Evolutionary conservation across 2,329 filamentous ascomycete genomes (phyloP).

Genomic region (Hymenoscyphus infarciens): DNA sequence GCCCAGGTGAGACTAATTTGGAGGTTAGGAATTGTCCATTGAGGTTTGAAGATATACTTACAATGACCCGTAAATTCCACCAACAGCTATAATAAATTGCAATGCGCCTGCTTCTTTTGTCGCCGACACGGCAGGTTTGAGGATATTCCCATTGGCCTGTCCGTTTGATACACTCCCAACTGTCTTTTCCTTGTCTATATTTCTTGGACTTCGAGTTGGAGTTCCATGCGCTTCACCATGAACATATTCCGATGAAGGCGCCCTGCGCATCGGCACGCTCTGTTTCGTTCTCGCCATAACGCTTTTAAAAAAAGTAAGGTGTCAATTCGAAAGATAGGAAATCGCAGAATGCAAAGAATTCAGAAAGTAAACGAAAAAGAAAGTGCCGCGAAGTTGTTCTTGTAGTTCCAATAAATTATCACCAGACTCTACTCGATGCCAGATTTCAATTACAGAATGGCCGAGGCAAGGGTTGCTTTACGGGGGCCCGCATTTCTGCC

Average conservation of each 20-base stretch:
- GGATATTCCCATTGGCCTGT: conserved; percentile 28
- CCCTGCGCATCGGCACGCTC: conserved; percentile 59
- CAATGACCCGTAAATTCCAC: conserved; percentile 96
- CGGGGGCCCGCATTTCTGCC: background rate
- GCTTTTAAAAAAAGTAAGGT: conserved; percentile 12
- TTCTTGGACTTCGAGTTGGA: conserved; percentile 33
- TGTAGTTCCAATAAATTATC: background rate
- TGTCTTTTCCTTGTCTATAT: conserved; percentile 21
- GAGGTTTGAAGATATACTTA: conserved; percentile 43
- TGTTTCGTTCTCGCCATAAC: conserved; percentile 71
- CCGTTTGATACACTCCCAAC: conserved; percentile 35
- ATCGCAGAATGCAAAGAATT: conserved; percentile 10
- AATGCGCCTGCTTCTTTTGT: conserved; percentile 57
- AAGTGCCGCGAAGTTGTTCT: background rate
- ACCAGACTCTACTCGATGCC: conserved; percentile 20
- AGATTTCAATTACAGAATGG: background rate
- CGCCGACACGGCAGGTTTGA: conserved; percentile 35
- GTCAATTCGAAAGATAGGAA: conserved; percentile 6
- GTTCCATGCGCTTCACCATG: conserved; percentile 39
- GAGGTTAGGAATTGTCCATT: conserved; percentile 4
- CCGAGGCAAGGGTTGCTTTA: background rate
- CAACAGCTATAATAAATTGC: conserved; percentile 82
- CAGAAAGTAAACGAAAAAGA: conserved; percentile 8
- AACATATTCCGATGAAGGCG: conserved; percentile 64
- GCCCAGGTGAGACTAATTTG: conserved; percentile 82